Evolutionary conservation across 2,329 filamentous ascomycete genomes (phyloP).

Genomic region (Amauroascus verrucosus): DNA sequence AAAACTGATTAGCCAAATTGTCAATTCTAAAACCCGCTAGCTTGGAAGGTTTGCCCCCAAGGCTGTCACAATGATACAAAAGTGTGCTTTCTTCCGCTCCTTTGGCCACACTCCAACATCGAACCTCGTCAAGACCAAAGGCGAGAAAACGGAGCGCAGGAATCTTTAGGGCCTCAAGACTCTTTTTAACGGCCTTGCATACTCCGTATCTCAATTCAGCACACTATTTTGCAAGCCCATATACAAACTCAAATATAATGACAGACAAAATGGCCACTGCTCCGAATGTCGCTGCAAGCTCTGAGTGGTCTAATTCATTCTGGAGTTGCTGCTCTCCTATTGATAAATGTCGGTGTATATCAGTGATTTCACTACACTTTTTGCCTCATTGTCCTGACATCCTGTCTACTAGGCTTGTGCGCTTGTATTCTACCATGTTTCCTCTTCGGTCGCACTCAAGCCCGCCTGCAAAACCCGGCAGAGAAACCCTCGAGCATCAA

Average conservation of each 20-base stretch:
- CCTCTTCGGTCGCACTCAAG: slow-evolving; percentile 26
- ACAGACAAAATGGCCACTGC: not conserved
- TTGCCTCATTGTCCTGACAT: not conserved
- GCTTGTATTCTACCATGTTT: slow-evolving; percentile 22
- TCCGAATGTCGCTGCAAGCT: not conserved
- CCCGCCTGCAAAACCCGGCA: slow-evolving; percentile 26
- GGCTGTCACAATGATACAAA: not conserved
- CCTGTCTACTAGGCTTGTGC: slow-evolving; percentile 20
- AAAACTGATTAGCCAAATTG: too few species aligned
- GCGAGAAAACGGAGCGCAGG: too few species aligned
- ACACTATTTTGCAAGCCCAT: not conserved
- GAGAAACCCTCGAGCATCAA: slow-evolving; percentile 23
- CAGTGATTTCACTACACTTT: not conserved
- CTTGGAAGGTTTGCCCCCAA: too few species aligned
- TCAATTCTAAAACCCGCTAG: too few species aligned
- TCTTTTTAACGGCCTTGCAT: too few species aligned
- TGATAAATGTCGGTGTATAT: slow-evolving; percentile 22
- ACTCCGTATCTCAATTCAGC: too few species aligned
- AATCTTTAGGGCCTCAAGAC: too few species aligned
- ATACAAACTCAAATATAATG: not conserved
- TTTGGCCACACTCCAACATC: not conserved
- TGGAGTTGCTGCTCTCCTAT: slow-evolving; percentile 28
- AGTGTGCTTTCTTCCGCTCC: not conserved
- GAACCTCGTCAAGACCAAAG: too few species aligned
- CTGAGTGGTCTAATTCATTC: slow-evolving; percentile 26